These are phyloP conservation scores for Bremia lactucae DNA, from an alignment of 352 stramenopile genomes.

Conservation along the genomic window DNA sequence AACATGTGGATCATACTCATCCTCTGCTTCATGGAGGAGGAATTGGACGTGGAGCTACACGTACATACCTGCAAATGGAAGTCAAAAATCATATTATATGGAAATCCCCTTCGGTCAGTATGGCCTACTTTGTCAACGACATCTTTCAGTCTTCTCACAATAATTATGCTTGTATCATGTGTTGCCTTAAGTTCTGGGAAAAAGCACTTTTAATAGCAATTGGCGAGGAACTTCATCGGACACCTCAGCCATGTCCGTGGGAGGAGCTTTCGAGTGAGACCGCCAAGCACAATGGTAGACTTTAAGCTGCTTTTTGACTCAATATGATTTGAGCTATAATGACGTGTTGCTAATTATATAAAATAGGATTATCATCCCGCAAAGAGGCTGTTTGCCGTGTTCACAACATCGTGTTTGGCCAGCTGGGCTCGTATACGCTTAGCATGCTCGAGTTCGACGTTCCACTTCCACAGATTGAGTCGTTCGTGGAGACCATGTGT, in stretches of 20 bases:
- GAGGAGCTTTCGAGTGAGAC: conserved; percentile 59
- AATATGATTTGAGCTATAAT: conserved; percentile 1
- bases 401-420: conserved; percentile 84
- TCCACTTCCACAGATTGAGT: conserved; percentile 63
- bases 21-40: conserved; percentile 24
- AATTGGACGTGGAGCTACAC: conserved; percentile 35
- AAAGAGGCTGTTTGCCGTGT: conserved; percentile 76
- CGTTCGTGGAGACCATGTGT: conserved; percentile 83
- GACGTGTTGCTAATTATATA: conserved; percentile 2
- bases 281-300: conserved; percentile 36
- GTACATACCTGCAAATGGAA: conserved; percentile 71
- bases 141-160: too few species aligned
- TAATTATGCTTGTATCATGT: neutral
- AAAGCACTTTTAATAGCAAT: conserved; percentile 76
- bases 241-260: conserved; percentile 61
- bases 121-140: neutral
- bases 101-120: conserved; percentile 59
- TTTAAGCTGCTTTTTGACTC: neutral
- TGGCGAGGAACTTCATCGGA: conserved; percentile 72
- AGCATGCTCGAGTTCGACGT: conserved; percentile 86
- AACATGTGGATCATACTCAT: conserved; percentile 22
- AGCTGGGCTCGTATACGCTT: conserved; percentile 75
- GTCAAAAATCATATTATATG: conserved; percentile 81
- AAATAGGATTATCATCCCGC: conserved; percentile 42
- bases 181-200: conserved; percentile 58